phyloP scores from a whole-genome alignment of 2,329 filamentous ascomycete genomes.

The Nemania sp. region DNA sequence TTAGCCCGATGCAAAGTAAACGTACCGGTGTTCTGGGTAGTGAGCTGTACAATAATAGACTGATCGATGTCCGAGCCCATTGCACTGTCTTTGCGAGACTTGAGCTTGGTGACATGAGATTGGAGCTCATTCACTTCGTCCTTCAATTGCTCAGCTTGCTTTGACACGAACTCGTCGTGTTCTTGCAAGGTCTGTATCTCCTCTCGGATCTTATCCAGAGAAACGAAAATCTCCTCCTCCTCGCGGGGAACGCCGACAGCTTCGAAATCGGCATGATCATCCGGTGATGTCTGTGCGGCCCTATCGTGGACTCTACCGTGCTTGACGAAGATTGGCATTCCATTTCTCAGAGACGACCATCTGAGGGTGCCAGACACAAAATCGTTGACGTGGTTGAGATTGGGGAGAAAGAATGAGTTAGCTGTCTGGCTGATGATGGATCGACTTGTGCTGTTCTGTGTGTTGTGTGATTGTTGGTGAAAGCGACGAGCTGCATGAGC shows the following conservation, averaged over 20 bases:
- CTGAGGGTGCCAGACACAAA: constrained; percentile 67
- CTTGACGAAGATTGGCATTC: constrained; percentile 68
- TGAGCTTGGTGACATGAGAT: constrained; percentile 60
- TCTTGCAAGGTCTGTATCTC: constrained; percentile 68
- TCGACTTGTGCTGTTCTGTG: constrained; percentile 37
- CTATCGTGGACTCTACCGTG: constrained; percentile 64
- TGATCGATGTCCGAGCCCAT: constrained; percentile 59
- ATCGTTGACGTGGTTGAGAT: constrained; percentile 67
- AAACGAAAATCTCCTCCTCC: constrained; percentile 70
- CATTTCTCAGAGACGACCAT: constrained; percentile 64
- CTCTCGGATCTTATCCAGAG: constrained; percentile 71
- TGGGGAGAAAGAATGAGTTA: constrained; percentile 67
- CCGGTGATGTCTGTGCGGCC: constrained; percentile 51
- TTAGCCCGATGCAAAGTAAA: constrained; percentile 35
- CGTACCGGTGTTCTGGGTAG: constrained; percentile 69
- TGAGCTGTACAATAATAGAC: constrained; percentile 58
- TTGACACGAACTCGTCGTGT: constrained; percentile 67
- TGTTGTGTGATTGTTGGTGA: constrained; percentile 40
- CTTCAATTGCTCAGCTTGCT: constrained; percentile 66
- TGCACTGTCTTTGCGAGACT: constrained; percentile 58
- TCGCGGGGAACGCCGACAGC: constrained; percentile 63
- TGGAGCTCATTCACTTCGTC: constrained; percentile 64
- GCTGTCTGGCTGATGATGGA: constrained; percentile 57
- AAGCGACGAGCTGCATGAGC: constrained; percentile 39
- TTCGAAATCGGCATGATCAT: constrained; percentile 63